These are phyloP conservation scores for Aspergillus sclerotialis DNA, from an alignment of 2,329 filamentous ascomycete species.

Conservation along the genomic window DNA sequence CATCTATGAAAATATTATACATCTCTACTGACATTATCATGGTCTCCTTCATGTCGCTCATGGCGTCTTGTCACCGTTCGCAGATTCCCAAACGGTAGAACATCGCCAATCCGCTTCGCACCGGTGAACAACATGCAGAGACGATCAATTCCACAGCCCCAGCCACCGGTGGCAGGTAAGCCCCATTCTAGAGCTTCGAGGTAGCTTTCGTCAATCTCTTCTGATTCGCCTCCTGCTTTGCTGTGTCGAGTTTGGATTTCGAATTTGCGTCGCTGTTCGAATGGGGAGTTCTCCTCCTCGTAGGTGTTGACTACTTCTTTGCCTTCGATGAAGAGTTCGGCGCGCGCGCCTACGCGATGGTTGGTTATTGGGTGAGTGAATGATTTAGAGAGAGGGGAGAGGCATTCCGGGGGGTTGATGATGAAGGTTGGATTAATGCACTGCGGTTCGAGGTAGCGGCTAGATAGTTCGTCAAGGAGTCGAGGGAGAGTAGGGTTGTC, in stretches of 20 bases:
- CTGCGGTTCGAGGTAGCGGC: constrained; percentile 68
- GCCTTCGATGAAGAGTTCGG: constrained; percentile 74
- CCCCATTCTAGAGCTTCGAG: constrained; percentile 79
- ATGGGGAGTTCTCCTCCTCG: constrained; percentile 93
- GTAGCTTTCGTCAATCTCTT: constrained; percentile 68
- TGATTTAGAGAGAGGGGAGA: constrained; percentile 87
- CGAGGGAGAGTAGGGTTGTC: constrained; percentile 53
- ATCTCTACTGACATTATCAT: too few species aligned
- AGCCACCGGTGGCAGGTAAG: constrained; percentile 90
- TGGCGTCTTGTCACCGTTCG: constrained; percentile 40
- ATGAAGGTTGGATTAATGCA: constrained; percentile 75
- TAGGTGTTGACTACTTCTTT: constrained; percentile 93
- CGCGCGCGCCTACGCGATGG: constrained; percentile 71
- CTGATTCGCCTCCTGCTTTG: constrained; percentile 42
- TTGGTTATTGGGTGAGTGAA: constrained; percentile 61
- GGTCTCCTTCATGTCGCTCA: constrained; percentile 3
- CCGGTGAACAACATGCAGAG: constrained; percentile 87
- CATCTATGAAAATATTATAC: too few species aligned
- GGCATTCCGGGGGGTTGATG: constrained; percentile 78
- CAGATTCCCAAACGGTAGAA: constrained; percentile 81
- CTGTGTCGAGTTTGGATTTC: constrained; percentile 48
- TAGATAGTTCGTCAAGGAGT: constrained; percentile 75
- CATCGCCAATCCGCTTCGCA: constrained; percentile 71
- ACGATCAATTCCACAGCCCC: constrained; percentile 89
- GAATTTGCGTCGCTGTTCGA: constrained; percentile 80